Evolutionary conservation across 345 rosid species (phyloP).

Genomic region (Pistacia atlantica): DNA sequence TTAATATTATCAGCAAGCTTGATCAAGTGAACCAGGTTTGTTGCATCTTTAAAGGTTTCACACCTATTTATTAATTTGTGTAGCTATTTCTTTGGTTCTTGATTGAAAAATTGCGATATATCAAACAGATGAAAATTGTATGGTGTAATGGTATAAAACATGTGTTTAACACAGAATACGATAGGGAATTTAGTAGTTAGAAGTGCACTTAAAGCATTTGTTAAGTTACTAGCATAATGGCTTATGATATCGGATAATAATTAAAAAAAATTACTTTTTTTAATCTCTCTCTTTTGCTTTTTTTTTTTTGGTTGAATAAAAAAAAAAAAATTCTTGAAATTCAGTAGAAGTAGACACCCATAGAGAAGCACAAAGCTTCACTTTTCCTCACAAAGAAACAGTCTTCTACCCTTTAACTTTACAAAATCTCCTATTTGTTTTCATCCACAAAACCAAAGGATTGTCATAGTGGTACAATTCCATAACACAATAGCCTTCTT

Average conservation of each 20-base stretch:
- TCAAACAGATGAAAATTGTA: neutral
- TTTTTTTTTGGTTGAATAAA: neutral
- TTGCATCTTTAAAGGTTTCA: conserved; percentile 2
- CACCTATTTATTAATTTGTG: neutral
- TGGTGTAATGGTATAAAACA: neutral
- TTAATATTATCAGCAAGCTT: conserved; percentile 95
- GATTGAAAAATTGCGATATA: neutral
- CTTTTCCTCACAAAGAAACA: too few species aligned
- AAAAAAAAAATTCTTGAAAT: too few species aligned
- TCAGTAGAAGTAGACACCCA: too few species aligned
- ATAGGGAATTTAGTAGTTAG: neutral
- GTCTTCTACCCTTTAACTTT: too few species aligned
- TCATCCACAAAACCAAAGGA: too few species aligned
- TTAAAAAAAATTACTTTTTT: too few species aligned
- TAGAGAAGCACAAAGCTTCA: too few species aligned
- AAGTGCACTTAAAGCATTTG: neutral
- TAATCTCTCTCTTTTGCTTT: too few species aligned
- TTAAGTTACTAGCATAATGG: neutral
- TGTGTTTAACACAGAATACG: neutral
- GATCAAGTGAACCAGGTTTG: conserved; percentile 98
- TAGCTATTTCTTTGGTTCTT: neutral
- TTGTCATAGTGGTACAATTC: too few species aligned
- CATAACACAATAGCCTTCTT: too few species aligned
- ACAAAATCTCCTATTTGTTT: too few species aligned
- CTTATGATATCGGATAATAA: neutral